These are phyloP conservation scores for Pythium phragmiticola DNA, from an alignment of 352 stramenopile genomes.

Conservation along the genomic window DNA sequence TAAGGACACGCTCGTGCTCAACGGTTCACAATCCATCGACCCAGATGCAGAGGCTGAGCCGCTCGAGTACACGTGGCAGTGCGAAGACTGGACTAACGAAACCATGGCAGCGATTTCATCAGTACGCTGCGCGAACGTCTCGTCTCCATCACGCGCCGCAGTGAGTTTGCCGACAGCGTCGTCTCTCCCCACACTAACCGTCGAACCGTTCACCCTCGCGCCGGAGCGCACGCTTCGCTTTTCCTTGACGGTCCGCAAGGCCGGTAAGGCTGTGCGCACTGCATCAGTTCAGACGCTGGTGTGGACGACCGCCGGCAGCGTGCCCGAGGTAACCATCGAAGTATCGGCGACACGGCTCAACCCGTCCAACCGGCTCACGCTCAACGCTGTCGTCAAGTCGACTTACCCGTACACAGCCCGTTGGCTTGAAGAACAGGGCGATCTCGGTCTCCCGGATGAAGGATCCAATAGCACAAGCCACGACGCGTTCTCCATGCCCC, in stretches of 20 bases:
- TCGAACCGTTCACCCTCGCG: conserved; percentile 47
- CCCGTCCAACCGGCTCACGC: conserved; percentile 36
- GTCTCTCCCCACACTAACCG: conserved; percentile 28
- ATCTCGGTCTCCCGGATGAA: conserved; percentile 40
- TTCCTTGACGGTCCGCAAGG: conserved; percentile 43
- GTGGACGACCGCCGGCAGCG: conserved; percentile 48
- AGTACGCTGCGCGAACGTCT: conserved; percentile 19
- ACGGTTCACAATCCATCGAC: conserved; percentile 45
- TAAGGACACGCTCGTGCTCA: conserved; percentile 50
- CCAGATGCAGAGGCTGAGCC: conserved; percentile 37
- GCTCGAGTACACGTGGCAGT: conserved; percentile 53
- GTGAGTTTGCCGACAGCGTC: conserved; percentile 3
- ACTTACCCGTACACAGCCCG: conserved; percentile 57
- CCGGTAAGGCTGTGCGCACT: conserved; percentile 3
- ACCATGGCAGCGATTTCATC: conserved; percentile 2
- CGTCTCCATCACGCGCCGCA: background rate
- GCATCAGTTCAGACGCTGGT: conserved; percentile 32
- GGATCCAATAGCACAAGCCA: conserved; percentile 29
- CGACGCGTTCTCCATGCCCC: conserved; percentile 48
- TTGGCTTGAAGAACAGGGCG: conserved; percentile 60
- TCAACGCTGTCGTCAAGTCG: conserved; percentile 43
- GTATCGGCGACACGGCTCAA: conserved; percentile 45
- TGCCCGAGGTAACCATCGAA: conserved; percentile 40
- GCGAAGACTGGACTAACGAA: conserved; percentile 51
- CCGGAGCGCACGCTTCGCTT: conserved; percentile 46